Base-by-base conservation (phyloP, 768 basidiomycete genomes). In the Gyrodon lividus region DNA sequence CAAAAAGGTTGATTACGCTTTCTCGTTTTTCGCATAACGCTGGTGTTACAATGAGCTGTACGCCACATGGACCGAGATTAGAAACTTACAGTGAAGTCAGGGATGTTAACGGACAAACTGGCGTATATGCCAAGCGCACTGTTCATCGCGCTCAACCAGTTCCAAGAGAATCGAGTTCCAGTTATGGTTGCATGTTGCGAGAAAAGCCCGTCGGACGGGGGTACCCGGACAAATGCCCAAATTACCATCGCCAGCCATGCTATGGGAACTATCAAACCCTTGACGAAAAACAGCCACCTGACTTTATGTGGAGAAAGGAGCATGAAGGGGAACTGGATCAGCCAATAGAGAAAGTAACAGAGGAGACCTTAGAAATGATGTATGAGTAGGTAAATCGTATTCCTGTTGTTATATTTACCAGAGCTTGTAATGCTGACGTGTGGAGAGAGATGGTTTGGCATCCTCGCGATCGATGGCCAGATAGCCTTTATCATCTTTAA, bases 311-410 rank as follows among this genome's bases (percentile, higher is more conserved):
- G 90, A 16, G 88, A 87, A 40, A 92, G 64, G 38, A 91, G 68
- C 73, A 92, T 72, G 64, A 90, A 77, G 2, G 89, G 84, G 59
- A 92, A 76, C 64, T 90, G 86, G 40, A 90, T 71, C 35, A 86
- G 63, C 87, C 88, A 92, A 68, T 81, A 91, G 23, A 91, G 62
- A 64, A 89, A 79, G 69, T 87, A 91, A 62, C 84, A 87, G 65
- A 86, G 73, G 58, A 90, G 75, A n/a, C 82, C 84, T 82, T 55
- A 17, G 23, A 38, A 38, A 24, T 47, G 13, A 47, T 48, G 19
- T 46, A 37, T 17, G 52, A 52, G 43, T 48, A 19, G 23, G 12
- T 8, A 23, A 8, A n/a, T 6, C 14, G 12, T 8, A 26, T 14
- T 9, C 24, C 5, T 1, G 22, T 16, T 23, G 22, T 43, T 6